Base-by-base conservation (phyloP, 371 early-diverging fungal species). In the Capniomyces stellatus region DNA sequence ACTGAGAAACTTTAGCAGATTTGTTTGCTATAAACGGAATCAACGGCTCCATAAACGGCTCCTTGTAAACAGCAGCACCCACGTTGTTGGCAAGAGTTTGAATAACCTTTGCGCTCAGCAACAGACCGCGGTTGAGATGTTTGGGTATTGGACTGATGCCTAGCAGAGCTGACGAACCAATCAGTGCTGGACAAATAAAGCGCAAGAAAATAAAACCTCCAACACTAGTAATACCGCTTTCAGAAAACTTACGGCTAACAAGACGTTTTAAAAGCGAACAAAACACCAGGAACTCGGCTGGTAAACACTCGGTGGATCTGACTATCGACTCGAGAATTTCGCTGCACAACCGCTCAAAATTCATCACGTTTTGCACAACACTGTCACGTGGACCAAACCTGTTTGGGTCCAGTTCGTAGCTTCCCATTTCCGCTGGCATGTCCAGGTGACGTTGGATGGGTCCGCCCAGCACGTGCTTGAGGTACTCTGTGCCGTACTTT, bases 141-240 rank as follows among this genome's bases (percentile, higher is more conserved):
- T 72, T 68, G 12, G n/a, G n/a, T n/a, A n/a, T n/a, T n/a, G n/a
- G n/a, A n/a, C n/a, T n/a, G n/a, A n/a, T n/a, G n/a, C n/a, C n/a
- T n/a, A n/a, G n/a, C n/a, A n/a, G n/a, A n/a, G 61, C 52, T 47
- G 81, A 79, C 2, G 97, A 95, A 0, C 90, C 78, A 3, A 91
- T 91, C 58, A 96, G 90, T 1, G 89, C 91, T 0, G 95, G 97
- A 57, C 92, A 91, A 56, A 94, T 76, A 78, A 94, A 91, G 3
- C 97, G 82, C 56, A 96, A 67, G 62, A 94, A 96, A 54, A 96
- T 76, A 58, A 93, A 92, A 0, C 89, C 89, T 53, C 94, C 93
- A 0, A 96, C 88, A 25, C 92, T 91, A 0, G 82, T 82, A 43
- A 78, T 75, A 44, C 75, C 80, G 2, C 91, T 83, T 44, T 87